A percentile compares a stretch with the other conserved stretches of the same genome.
phyloP scores from a whole-genome alignment of 176 grass and related monocot species.

The Eleusine indica region DNA sequence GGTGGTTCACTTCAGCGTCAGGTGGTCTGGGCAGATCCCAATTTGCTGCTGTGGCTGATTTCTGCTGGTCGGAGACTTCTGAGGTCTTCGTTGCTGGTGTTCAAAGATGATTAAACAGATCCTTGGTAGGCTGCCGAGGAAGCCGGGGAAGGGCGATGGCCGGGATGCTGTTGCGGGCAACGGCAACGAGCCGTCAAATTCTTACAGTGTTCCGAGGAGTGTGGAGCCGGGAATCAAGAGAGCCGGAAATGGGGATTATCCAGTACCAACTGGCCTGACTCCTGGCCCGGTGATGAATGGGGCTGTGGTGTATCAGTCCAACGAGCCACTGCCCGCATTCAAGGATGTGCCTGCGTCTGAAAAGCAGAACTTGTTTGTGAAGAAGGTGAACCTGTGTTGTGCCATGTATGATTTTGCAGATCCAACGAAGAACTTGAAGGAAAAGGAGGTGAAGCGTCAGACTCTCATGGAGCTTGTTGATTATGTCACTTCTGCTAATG shows the following conservation, averaged over 20 bases:
- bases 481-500: conserved; percentile 69
- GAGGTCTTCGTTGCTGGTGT: conserved; percentile 38
- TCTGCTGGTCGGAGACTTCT: conserved; percentile 18
- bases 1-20: conserved; percentile 27
- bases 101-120: conserved; percentile 93
- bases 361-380: conserved; percentile 81
- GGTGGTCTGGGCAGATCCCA: conserved; percentile 29
- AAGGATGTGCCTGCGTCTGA: conserved; percentile 80
- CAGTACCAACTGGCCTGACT: conserved; percentile 39
- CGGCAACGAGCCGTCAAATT: conserved; percentile 61
- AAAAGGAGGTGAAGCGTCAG: conserved; percentile 87
- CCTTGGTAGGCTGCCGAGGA: conserved; percentile 78
- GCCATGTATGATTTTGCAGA: conserved; percentile 73
- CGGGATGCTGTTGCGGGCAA: conserved; percentile 55
- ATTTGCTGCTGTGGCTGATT: conserved; percentile 11
- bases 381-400: conserved; percentile 80
- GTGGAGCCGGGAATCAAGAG: conserved; percentile 62
- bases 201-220: conserved; percentile 55
- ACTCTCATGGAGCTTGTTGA: conserved; percentile 89
- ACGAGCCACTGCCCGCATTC: conserved; percentile 79
- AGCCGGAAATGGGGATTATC: conserved; percentile 53
- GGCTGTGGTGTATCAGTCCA: conserved; percentile 45
- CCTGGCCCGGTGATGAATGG: conserved; percentile 52
- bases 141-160: conserved; percentile 77
- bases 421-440: conserved; percentile 75